Conservation (phyloP, 148 eudicot genomes). For the Limonium bicolor region DNA sequence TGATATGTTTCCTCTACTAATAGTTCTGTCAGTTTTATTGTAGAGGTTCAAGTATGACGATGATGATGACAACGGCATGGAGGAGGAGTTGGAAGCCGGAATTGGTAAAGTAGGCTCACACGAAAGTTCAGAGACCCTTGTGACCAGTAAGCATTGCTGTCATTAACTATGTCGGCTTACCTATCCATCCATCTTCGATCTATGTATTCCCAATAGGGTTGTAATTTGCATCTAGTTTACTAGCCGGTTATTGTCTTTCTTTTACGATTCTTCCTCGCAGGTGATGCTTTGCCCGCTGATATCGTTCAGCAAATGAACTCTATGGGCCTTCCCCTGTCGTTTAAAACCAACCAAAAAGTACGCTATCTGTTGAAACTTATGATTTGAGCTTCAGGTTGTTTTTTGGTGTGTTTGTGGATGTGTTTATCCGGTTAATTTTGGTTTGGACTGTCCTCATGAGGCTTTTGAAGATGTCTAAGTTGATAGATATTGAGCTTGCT, state of each 20-base stretch:
- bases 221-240: no score
- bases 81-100: slow-evolving; percentile 4
- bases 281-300: no score
- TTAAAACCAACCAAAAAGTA: slow-evolving; percentile 64
- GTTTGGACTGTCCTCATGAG: not conserved
- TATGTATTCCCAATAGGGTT: not conserved
- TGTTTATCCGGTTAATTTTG: not conserved
- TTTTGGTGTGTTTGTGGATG: not conserved
- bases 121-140: not conserved
- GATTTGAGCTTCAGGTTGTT: not conserved
- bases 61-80: slow-evolving; percentile 12
- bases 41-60: slow-evolving; percentile 29
- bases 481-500: no score
- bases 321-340: slow-evolving; percentile 78
- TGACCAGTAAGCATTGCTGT: no score
- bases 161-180: not conserved
- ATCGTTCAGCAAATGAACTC: slow-evolving; percentile 37
- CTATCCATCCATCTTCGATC: not conserved
- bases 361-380: slow-evolving; percentile 3
- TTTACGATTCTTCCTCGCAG: not conserved
- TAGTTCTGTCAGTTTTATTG: not conserved
- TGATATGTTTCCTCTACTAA: no score
- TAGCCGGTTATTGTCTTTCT: not conserved
- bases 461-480: no score
- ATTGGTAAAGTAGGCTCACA: slow-evolving; percentile 2